phyloP scores from a whole-genome alignment of 1,284 basidiomycete species.

The Flammula alnicola region DNA sequence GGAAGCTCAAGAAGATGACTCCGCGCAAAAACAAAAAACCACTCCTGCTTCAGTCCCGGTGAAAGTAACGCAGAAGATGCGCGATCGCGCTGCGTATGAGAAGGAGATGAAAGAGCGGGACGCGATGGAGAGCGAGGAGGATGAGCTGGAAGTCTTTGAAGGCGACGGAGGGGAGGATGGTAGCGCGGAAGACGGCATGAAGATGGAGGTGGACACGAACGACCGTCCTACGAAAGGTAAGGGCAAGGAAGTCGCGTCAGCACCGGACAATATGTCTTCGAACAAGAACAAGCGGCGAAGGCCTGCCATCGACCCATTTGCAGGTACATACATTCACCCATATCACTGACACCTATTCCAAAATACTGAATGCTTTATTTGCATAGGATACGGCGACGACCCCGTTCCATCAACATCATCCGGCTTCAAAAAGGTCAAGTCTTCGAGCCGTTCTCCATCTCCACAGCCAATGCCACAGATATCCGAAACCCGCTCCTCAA shows the following conservation, averaged over 20 bases:
- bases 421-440: constrained; percentile 11
- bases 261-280: background rate
- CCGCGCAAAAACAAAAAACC: background rate
- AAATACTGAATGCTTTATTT: background rate
- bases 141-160: constrained; percentile 42
- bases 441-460: constrained; percentile 9
- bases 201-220: constrained; percentile 29
- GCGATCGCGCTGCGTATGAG: constrained; percentile 65
- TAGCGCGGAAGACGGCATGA: constrained; percentile 10
- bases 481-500: background rate
- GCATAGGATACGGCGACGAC: constrained; percentile 25
- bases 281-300: constrained; percentile 48
- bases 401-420: background rate
- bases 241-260: constrained; percentile 41
- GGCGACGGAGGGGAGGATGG: constrained; percentile 31
- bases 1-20: constrained; percentile 24
- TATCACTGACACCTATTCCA: background rate
- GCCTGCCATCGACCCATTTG: constrained; percentile 63
- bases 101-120: constrained; percentile 53
- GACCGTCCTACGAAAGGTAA: constrained; percentile 39
- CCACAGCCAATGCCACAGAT: constrained; percentile 8
- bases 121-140: constrained; percentile 50
- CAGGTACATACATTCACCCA: constrained; percentile 44
- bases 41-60: constrained; percentile 43
- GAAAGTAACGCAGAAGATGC: constrained; percentile 73